Evolutionary conservation across 2,329 filamentous ascomycete genomes (phyloP).

Genomic region (Aschersonia sp.): DNA sequence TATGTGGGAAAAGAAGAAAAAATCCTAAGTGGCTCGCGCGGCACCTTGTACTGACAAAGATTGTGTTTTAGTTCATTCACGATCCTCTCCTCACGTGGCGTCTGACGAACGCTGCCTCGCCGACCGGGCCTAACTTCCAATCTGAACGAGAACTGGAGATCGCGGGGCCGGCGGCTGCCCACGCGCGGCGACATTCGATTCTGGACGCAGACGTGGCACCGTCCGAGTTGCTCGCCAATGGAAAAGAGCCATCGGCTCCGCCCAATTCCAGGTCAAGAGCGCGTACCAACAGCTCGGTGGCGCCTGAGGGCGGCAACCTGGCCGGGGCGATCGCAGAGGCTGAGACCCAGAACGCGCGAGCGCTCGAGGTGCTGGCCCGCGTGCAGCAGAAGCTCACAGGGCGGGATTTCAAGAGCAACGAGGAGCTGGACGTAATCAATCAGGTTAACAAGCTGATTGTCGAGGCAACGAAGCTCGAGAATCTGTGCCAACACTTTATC

Average conservation of each 20-base stretch:
- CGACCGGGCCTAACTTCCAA: conserved; percentile 51
- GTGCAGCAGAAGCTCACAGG: conserved; percentile 95
- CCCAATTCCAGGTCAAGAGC: conserved; percentile 36
- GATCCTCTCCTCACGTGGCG: conserved; percentile 98
- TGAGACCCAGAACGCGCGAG: conserved; percentile 86
- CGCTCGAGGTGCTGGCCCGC: conserved; percentile 77
- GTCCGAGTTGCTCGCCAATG: conserved; percentile 38
- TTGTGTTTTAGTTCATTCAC: conserved; percentile 67
- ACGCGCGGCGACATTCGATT: conserved; percentile 53
- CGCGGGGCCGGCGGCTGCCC: conserved; percentile 28
- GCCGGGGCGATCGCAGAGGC: conserved; percentile 28
- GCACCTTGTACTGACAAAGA: not conserved
- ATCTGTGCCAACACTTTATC: conserved; percentile 96
- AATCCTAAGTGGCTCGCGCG: not conserved
- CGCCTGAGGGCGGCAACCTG: conserved; percentile 17
- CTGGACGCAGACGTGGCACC: conserved; percentile 48
- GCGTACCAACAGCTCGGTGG: conserved; percentile 43
- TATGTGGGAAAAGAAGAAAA: conserved; percentile 35
- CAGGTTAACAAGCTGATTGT: conserved; percentile 92
- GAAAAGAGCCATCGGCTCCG: conserved; percentile 26
- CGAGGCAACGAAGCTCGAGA: conserved; percentile 93
- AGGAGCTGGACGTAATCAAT: conserved; percentile 70
- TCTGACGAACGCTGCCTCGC: conserved; percentile 51
- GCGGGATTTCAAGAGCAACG: conserved; percentile 72
- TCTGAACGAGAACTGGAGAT: conserved; percentile 43